Percentiles rank a stretch among this genome's conserved stretches.
Evolutionary conservation across 805 yeast species (phyloP).

Genomic region (Yarrowia sp.): DNA sequence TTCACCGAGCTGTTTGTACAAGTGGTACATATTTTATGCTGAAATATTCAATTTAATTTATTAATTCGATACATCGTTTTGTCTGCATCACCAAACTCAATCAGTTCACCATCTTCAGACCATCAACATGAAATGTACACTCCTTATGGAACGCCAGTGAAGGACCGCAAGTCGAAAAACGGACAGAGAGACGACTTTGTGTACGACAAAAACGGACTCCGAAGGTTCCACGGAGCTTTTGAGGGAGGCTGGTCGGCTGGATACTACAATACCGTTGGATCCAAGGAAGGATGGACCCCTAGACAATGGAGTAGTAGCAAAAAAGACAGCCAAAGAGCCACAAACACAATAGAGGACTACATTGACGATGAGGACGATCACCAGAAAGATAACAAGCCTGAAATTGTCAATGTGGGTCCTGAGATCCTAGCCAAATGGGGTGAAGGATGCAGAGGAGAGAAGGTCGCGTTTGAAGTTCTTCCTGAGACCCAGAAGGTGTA

Average conservation of each 20-base stretch:
- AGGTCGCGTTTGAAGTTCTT: constrained; percentile 1
- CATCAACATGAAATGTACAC: constrained; percentile 20
- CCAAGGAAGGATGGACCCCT: constrained; percentile 51
- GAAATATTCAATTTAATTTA: background rate
- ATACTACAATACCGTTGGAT: constrained; percentile 50
- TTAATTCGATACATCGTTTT: background rate
- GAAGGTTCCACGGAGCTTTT: constrained; percentile 49
- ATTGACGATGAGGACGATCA: constrained; percentile 50
- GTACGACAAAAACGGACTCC: constrained; percentile 33
- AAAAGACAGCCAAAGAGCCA: constrained; percentile 40
- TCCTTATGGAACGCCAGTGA: constrained; percentile 27
- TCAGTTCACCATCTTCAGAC: background rate
- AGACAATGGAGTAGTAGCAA: constrained; percentile 43
- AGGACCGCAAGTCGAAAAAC: background rate
- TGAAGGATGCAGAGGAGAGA: too few relatives aligned
- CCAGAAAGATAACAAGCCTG: constrained; percentile 13
- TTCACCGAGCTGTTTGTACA: background rate
- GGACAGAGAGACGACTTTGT: constrained; percentile 19
- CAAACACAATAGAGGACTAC: constrained; percentile 46
- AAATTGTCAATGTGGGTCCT: constrained; percentile 5
- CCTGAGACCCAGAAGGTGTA: constrained; percentile 8
- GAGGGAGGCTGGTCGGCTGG: constrained; percentile 52
- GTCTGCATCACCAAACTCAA: background rate
- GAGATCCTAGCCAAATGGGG: constrained; percentile 16
- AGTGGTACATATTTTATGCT: too few relatives aligned